These are phyloP conservation scores for Neotropicomus parvogracilis DNA, from an alignment of 1,284 basidiomycete genomes.

Conservation along the genomic window DNA sequence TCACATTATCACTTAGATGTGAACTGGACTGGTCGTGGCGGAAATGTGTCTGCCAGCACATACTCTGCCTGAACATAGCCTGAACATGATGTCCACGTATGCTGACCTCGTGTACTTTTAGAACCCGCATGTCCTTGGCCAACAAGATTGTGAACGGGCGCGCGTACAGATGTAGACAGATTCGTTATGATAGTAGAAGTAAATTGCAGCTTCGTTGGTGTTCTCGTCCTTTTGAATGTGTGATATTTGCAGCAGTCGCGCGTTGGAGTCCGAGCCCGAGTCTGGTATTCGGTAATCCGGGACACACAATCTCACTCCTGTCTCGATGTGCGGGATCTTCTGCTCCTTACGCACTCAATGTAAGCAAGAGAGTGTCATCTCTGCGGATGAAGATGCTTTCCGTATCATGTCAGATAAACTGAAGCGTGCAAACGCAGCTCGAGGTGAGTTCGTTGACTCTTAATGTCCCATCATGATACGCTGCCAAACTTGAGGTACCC, in stretches of 20 bases:
- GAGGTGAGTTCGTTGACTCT: conserved; percentile 42
- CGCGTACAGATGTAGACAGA: conserved; percentile 18
- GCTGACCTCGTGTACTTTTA: conserved; percentile 10
- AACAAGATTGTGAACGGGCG: conserved; percentile 13
- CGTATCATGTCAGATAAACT: conserved; percentile 35
- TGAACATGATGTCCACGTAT: neutral
- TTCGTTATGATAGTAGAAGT: conserved; percentile 14
- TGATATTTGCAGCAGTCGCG: too few relatives aligned
- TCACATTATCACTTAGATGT: conserved; percentile 49
- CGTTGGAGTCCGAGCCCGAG: too few relatives aligned
- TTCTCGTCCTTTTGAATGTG: too few relatives aligned
- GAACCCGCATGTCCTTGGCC: conserved; percentile 13
- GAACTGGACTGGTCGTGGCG: conserved; percentile 93
- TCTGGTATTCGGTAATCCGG: too few relatives aligned
- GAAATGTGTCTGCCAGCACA: conserved; percentile 87
- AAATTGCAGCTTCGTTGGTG: conserved; percentile 8
- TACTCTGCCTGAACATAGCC: conserved; percentile 74
- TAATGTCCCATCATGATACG: too few relatives aligned
- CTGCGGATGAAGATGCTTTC: conserved; percentile 21
- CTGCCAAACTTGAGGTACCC: neutral
- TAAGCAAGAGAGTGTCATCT: conserved; percentile 4
- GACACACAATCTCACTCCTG: too few relatives aligned
- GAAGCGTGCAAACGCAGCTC: conserved; percentile 42
- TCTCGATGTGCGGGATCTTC: conserved; percentile 54
- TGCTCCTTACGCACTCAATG: conserved; percentile 30